phyloP scores from a whole-genome alignment of 345 rosid genomes.

The Adansonia digitata region DNA sequence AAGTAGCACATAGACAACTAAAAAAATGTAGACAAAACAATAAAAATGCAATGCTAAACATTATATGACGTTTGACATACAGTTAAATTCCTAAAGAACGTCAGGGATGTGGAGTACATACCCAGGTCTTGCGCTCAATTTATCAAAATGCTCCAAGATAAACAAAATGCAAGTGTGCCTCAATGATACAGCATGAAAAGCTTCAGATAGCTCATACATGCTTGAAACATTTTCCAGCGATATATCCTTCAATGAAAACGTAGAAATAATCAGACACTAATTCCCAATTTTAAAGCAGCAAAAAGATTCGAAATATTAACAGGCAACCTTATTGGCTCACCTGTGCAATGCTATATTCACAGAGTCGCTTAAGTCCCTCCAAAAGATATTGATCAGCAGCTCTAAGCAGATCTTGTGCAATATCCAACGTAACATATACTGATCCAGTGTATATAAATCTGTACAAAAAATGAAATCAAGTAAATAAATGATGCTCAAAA shows the following conservation, averaged over 20 bases:
- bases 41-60: background rate
- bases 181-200: slow-evolving; percentile 85
- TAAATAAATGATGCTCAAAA: slow-evolving; percentile 3
- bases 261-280: slow-evolving; percentile 18
- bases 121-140: slow-evolving; percentile 73
- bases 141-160: slow-evolving; percentile 86
- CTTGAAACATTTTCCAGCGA: slow-evolving; percentile 81
- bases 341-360: slow-evolving; percentile 96
- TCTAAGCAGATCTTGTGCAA: slow-evolving; percentile 95
- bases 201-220: slow-evolving; percentile 98
- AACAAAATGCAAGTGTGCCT: slow-evolving; percentile 89
- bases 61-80: background rate
- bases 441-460: slow-evolving; percentile 99
- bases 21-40: background rate
- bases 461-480: slow-evolving; percentile 17
- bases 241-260: slow-evolving; percentile 52
- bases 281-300: slow-evolving; percentile 16
- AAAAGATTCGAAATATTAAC: slow-evolving; percentile 3
- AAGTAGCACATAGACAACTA: background rate
- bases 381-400: slow-evolving; percentile 98
- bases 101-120: slow-evolving; percentile 26
- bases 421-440: slow-evolving; percentile 69
- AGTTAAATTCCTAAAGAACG: background rate
- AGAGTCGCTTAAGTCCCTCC: slow-evolving; percentile 94
- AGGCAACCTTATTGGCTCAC: slow-evolving; percentile 38